Conservation (phyloP, 176 grass and related monocot species). For the Oryza nivara region DNA sequence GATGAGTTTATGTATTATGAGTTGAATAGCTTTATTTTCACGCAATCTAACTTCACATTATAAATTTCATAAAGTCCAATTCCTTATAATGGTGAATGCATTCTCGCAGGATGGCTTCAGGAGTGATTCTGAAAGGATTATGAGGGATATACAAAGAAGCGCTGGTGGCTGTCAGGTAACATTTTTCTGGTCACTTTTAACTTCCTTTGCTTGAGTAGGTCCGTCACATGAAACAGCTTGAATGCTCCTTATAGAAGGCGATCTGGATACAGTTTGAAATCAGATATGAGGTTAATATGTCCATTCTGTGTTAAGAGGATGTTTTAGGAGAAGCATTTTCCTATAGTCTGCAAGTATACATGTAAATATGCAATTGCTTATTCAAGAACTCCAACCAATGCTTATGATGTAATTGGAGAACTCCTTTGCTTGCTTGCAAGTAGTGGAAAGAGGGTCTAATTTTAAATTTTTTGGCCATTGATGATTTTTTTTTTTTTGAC, state of each 20-base stretch:
- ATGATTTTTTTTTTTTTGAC: too few species aligned
- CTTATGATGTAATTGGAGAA: not conserved
- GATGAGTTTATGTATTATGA: not conserved
- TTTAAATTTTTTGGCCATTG: not conserved
- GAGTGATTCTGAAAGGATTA: constrained; percentile 86
- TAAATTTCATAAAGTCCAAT: not conserved
- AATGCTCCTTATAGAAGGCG: constrained; percentile 13
- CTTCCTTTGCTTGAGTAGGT: constrained; percentile 4
- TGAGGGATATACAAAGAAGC: constrained; percentile 81
- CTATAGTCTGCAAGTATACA: constrained; percentile 12
- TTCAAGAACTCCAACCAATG: not conserved
- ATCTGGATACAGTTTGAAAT: constrained; percentile 24
- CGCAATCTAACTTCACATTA: not conserved
- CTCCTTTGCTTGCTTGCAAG: not conserved
- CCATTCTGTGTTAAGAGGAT: not conserved
- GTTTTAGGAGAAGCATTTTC: not conserved
- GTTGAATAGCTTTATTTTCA: not conserved
- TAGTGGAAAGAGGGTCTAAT: not conserved
- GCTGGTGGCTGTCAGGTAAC: constrained; percentile 81
- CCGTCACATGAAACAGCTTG: constrained; percentile 22
- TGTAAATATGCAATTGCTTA: constrained; percentile 24
- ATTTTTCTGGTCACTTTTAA: constrained; percentile 14
- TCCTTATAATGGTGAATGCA: constrained; percentile 30
- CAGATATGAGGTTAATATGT: not conserved
- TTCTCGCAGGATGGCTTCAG: constrained; percentile 86